Base-by-base conservation (phyloP, 75 land plant species). In the Pinus tabuliformis region DNA sequence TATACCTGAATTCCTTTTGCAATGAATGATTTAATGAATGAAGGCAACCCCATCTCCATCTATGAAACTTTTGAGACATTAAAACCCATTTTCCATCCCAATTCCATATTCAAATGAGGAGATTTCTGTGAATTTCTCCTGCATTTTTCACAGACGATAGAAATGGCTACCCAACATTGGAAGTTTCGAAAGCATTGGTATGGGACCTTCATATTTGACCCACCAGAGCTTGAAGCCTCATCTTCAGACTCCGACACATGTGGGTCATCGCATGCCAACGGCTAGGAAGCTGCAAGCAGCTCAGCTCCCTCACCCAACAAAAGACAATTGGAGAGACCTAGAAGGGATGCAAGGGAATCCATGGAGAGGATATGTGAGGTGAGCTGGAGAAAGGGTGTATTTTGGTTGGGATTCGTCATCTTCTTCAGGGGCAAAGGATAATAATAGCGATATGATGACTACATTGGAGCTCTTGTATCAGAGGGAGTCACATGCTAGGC, bases 281-380 rank as follows among this genome's bases (percentile, higher is more conserved):
- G 74, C 1, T 72, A 58, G 74, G 74, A 72, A 56, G 74, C 74
- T 56, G 74, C 74, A 4, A 72, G 74, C 57, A 72, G 74, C 74
- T 72, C 74, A 21, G 74, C 74, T 3, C 74, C 74, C 45, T 72
- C 74, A 13, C 74, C 74, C 58, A 56, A 22, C 58, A 56, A 36
- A 13, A 42, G 74, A 9, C 74, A 66, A 42, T 37, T 66, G 20
- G 39, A 66, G 9, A 66, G 71, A 66, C 71, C 37, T 9, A 39
- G 71, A 6, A 36, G 71, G 8, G 42, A 66, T 9, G 11, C 71
- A 66, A 18, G 39, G n/a, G 21, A 66, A 66, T 66, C 49, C 21
- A 39, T 66, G 71, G 71, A 66, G 71, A 66, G 71, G 71, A n/a
- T 66, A 66, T 24, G 73, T 72, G 73, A 72, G 73, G 30, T 58